phyloP scores from a whole-genome alignment of 495 filamentous ascomycete species.

The Viridothelium virens region DNA sequence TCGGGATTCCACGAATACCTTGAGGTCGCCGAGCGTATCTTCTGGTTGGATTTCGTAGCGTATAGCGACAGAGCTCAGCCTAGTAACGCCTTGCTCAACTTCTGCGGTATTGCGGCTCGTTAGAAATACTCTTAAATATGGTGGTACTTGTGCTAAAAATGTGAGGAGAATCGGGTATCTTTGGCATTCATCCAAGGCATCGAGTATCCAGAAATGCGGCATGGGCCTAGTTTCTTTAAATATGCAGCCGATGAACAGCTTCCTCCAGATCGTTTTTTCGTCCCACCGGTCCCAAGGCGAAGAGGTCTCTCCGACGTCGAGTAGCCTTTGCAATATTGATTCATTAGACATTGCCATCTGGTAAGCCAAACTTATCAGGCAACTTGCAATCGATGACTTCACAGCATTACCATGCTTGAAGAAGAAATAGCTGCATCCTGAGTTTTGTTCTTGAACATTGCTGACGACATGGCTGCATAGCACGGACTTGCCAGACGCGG shows the following conservation, averaged over 20 bases:
- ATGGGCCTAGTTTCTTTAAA: conserved; percentile 21
- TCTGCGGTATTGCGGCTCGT: conserved; percentile 17
- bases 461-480: conserved; percentile 29
- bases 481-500: conserved; percentile 36
- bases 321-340: conserved; percentile 23
- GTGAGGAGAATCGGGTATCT: conserved; percentile 15
- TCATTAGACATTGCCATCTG: conserved; percentile 34
- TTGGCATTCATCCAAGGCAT: conserved; percentile 39
- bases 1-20: conserved; percentile 20
- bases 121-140: conserved; percentile 8
- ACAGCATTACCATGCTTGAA: conserved; percentile 33
- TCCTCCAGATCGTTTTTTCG: conserved; percentile 36
- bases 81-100: conserved; percentile 5
- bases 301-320: conserved; percentile 25
- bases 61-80: not conserved
- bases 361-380: conserved; percentile 36
- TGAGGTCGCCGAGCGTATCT: conserved; percentile 29
- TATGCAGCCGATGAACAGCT: conserved; percentile 33
- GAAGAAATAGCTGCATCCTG: conserved; percentile 33
- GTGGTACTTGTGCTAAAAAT: not conserved
- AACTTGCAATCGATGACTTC: conserved; percentile 27
- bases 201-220: conserved; percentile 40
- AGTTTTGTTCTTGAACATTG: conserved; percentile 18
- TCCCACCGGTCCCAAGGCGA: conserved; percentile 27
- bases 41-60: conserved; percentile 9